phyloP scores from a whole-genome alignment of 805 yeast genomes.

The Candida berthetii region DNA sequence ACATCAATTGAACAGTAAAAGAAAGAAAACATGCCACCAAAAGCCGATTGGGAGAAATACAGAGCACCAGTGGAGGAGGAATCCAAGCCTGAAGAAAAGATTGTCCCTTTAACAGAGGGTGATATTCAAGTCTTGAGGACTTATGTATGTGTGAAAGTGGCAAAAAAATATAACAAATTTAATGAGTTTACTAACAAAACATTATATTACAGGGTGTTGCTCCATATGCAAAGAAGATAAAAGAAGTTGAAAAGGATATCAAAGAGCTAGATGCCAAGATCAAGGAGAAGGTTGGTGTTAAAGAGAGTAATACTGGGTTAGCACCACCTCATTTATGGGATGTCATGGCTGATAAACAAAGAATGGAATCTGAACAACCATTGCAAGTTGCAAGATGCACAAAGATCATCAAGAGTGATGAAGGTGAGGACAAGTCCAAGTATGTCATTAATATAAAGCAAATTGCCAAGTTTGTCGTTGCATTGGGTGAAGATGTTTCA shows the following conservation, averaged over 20 bases:
- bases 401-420: slow-evolving; percentile 71
- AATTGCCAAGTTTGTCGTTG: slow-evolving; percentile 96
- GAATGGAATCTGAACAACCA: slow-evolving; percentile 92
- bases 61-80: slow-evolving; percentile 74
- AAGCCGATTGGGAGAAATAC: slow-evolving; percentile 98
- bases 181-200: slow-evolving; percentile 7
- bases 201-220: slow-evolving; percentile 69
- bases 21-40: slow-evolving; percentile 71
- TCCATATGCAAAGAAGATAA: slow-evolving; percentile 81
- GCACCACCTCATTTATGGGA: slow-evolving; percentile 98
- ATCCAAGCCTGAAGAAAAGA: slow-evolving; percentile 58
- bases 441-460: slow-evolving; percentile 97
- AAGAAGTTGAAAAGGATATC: slow-evolving; percentile 80
- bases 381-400: slow-evolving; percentile 98
- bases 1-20: not conserved
- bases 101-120: slow-evolving; percentile 86
- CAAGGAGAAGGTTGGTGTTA: slow-evolving; percentile 89
- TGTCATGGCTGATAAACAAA: slow-evolving; percentile 89
- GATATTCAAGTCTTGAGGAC: slow-evolving; percentile 97
- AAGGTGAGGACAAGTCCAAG: slow-evolving; percentile 75
- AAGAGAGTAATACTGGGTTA: slow-evolving; percentile 96
- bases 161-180: not conserved
- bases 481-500: slow-evolving; percentile 91
- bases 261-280: slow-evolving; percentile 79
- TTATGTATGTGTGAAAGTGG: slow-evolving; percentile 35